These are phyloP conservation scores for Harringtonia aguacate DNA, from an alignment of 2,329 filamentous ascomycete genomes.

Conservation along the genomic window DNA sequence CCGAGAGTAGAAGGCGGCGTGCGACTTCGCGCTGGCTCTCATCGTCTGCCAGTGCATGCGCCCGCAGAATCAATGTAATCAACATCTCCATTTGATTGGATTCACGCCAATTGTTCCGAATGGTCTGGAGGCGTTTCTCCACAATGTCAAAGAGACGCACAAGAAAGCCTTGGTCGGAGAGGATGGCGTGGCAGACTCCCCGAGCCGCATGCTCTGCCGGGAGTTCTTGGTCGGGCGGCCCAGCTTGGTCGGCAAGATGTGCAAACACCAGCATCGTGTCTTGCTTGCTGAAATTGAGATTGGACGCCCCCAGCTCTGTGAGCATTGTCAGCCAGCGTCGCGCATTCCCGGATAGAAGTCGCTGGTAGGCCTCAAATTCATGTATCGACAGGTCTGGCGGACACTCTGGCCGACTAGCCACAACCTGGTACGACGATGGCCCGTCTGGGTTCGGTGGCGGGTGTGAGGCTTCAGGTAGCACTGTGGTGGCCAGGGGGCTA, in stretches of 20 bases:
- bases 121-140: slow-evolving; percentile 24
- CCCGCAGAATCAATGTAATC: slow-evolving; percentile 37
- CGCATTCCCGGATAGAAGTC: slow-evolving; percentile 30
- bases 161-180: slow-evolving; percentile 41
- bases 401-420: slow-evolving; percentile 38
- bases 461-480: slow-evolving; percentile 17
- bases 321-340: slow-evolving; percentile 34
- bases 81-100: slow-evolving; percentile 45
- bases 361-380: slow-evolving; percentile 42
- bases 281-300: slow-evolving; percentile 50
- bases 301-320: slow-evolving; percentile 36
- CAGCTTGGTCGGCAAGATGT: slow-evolving; percentile 43
- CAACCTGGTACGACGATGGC: slow-evolving; percentile 43
- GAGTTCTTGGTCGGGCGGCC: slow-evolving; percentile 25
- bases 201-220: too few species aligned
- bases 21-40: slow-evolving; percentile 10
- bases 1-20: slow-evolving; percentile 24
- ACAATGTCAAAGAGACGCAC: slow-evolving; percentile 35
- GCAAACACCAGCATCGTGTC: slow-evolving; percentile 36
- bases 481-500: slow-evolving; percentile 22
- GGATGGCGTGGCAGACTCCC: slow-evolving; percentile 35
- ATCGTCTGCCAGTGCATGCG: slow-evolving; percentile 15
- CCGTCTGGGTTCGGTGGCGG: slow-evolving; percentile 21
- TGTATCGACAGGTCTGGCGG: slow-evolving; percentile 33
- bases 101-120: slow-evolving; percentile 49